Conservation (phyloP, 2,329 filamentous ascomycete species). For the Orbilia ellipsospora region DNA sequence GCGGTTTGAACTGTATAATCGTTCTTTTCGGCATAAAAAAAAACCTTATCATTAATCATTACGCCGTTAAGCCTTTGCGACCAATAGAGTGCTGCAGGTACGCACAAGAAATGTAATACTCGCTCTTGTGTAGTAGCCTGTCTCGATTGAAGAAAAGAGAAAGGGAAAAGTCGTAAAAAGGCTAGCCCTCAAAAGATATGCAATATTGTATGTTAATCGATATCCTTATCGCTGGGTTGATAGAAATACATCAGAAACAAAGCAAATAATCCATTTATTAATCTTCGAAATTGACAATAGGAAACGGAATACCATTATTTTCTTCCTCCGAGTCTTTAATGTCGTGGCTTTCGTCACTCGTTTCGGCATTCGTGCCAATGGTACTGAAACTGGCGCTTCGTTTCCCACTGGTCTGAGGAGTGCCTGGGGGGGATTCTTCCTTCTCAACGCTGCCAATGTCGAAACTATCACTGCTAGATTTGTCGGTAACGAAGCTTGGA, state of each 20-base stretch:
- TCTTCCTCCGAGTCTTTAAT: background rate
- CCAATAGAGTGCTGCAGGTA: too few relatives aligned
- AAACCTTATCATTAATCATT: too few relatives aligned
- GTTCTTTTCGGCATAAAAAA: too few relatives aligned
- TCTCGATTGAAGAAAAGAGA: too few relatives aligned
- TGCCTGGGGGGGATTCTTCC: background rate
- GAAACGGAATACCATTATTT: background rate
- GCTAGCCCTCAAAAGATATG: too few relatives aligned
- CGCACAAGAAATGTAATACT: too few relatives aligned
- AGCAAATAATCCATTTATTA: background rate
- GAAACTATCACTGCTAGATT: constrained; percentile 15
- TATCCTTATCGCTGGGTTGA: too few relatives aligned
- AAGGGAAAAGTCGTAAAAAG: too few relatives aligned
- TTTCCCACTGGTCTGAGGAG: background rate
- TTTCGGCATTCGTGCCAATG: background rate
- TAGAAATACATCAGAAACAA: background rate
- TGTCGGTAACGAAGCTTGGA: constrained; percentile 45
- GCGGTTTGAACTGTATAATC: too few relatives aligned
- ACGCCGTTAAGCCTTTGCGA: too few relatives aligned
- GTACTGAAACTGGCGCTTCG: background rate
- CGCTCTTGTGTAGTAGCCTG: too few relatives aligned
- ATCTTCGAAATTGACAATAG: constrained; percentile 9
- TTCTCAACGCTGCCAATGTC: background rate
- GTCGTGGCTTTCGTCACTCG: background rate
- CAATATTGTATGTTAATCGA: too few relatives aligned